Percentiles rank a stretch among this genome's conserved stretches.
Evolutionary conservation across 805 yeast species (phyloP).

Genomic region (Metschnikowia lachancei): DNA sequence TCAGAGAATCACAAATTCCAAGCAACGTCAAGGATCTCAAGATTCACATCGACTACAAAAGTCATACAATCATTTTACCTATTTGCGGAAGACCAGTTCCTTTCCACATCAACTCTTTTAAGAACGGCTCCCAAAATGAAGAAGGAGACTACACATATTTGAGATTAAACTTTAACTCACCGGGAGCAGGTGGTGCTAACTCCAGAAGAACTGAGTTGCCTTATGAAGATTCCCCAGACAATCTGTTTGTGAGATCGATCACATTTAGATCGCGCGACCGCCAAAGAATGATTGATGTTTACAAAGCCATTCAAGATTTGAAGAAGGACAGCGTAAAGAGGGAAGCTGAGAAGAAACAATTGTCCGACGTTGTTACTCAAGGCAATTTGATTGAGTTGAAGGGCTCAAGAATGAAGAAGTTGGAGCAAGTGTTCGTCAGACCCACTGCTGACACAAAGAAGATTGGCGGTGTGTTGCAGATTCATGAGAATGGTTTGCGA

Average conservation of each 20-base stretch:
- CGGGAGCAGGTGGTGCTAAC: constrained; percentile 75
- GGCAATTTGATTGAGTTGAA: constrained; percentile 80
- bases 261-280: constrained; percentile 88
- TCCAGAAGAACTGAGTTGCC: constrained; percentile 79
- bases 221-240: constrained; percentile 83
- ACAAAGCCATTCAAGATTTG: constrained; percentile 85
- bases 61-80: constrained; percentile 87
- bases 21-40: constrained; percentile 74
- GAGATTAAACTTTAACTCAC: constrained; percentile 88
- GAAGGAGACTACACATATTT: constrained; percentile 93
- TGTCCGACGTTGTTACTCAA: constrained; percentile 93
- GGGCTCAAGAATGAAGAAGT: constrained; percentile 79
- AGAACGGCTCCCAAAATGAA: constrained; percentile 91
- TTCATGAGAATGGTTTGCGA: constrained; percentile 94
- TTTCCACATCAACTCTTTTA: constrained; percentile 90
- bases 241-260: constrained; percentile 80
- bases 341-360: constrained; percentile 84
- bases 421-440: constrained; percentile 86
- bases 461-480: constrained; percentile 83
- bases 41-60: constrained; percentile 81
- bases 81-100: constrained; percentile 97
- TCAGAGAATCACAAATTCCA: constrained; percentile 91
- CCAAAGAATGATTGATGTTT: constrained; percentile 86
- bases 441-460: constrained; percentile 98
- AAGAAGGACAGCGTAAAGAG: constrained; percentile 88